A percentile compares a stretch with the other conserved stretches of the same genome.
Conservation (phyloP, 352 stramenopile genomes). For the Phytophthora quininea region DNA sequence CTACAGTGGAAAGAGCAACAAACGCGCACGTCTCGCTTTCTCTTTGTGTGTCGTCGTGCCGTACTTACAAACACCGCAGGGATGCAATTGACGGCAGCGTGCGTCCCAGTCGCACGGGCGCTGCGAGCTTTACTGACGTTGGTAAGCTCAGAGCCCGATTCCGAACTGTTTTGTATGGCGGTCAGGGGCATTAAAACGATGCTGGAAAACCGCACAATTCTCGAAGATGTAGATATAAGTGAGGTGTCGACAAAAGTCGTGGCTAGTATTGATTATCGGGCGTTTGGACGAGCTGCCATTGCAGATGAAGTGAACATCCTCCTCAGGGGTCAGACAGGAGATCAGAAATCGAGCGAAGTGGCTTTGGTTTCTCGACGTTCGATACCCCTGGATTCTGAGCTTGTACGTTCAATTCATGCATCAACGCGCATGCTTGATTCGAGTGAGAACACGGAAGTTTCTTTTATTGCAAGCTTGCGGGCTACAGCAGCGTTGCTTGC, state of each 20-base stretch:
- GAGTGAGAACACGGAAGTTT: conserved; percentile 11
- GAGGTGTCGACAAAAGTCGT: conserved; percentile 81
- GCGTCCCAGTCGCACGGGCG: conserved; percentile 62
- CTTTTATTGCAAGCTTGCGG: conserved; percentile 30
- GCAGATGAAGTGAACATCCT: conserved; percentile 54
- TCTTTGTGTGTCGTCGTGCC: conserved; percentile 59
- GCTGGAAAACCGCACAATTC: conserved; percentile 81
- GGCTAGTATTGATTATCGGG: conserved; percentile 82
- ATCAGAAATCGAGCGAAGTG: conserved; percentile 3
- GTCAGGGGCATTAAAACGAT: conserved; percentile 74
- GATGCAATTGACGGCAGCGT: conserved; percentile 42
- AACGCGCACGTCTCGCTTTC: conserved; percentile 74
- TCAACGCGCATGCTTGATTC: conserved; percentile 23
- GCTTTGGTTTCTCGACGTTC: conserved; percentile 7
- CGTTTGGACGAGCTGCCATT: conserved; percentile 81
- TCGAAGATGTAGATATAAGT: conserved; percentile 86
- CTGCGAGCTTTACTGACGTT: conserved; percentile 74
- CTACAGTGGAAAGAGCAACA: conserved; percentile 76
- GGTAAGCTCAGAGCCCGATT: conserved; percentile 75
- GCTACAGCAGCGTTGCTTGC: conserved; percentile 48
- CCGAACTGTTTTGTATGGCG: conserved; percentile 75
- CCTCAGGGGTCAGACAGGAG: conserved; percentile 25
- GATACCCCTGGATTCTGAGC: conserved; percentile 18
- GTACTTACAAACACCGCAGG: conserved; percentile 37
- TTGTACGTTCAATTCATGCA: conserved; percentile 39